A percentile compares a stretch with the other conserved stretches of the same genome.
Evolutionary conservation across 2,329 filamentous ascomycete genomes (phyloP).

Genomic region (Colletotrichum phormii): DNA sequence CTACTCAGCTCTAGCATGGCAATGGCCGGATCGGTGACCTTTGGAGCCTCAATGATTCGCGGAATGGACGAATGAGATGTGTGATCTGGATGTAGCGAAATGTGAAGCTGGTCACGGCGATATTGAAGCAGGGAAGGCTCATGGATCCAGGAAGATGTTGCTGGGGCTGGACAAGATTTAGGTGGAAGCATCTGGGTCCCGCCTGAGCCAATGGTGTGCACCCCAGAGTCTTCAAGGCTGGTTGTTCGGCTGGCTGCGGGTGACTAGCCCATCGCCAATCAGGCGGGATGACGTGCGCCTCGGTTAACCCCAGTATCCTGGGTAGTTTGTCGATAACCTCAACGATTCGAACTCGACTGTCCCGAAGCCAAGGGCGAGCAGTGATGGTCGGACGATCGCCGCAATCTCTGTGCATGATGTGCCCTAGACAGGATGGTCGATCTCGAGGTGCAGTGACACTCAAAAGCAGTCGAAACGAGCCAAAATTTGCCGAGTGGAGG

Average conservation of each 20-base stretch:
- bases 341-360: conserved; percentile 5
- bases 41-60: background rate
- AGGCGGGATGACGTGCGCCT: conserved; percentile 36
- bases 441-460: conserved; percentile 13
- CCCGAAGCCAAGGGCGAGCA: conserved; percentile 3
- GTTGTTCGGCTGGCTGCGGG: conserved; percentile 33
- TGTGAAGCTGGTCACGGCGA: conserved; percentile 27
- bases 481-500: conserved; percentile 9
- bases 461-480: background rate
- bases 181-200: conserved; percentile 4
- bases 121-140: conserved; percentile 16
- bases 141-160: conserved; percentile 10
- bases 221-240: conserved; percentile 14
- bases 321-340: conserved; percentile 34
- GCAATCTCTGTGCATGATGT: conserved; percentile 15
- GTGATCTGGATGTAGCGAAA: conserved; percentile 21
- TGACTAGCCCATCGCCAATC: conserved; percentile 34
- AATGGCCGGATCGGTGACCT: background rate
- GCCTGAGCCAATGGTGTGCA: conserved; percentile 25
- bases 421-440: conserved; percentile 16
- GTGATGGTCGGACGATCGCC: conserved; percentile 34
- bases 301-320: conserved; percentile 35
- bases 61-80: background rate
- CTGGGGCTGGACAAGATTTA: conserved; percentile 23
- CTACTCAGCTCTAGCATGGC: background rate